Evolutionary conservation across 768 basidiomycete species (phyloP), one percentile per base, ranked within the genome.

Genomic region (Tricholoma terreum): DNA sequence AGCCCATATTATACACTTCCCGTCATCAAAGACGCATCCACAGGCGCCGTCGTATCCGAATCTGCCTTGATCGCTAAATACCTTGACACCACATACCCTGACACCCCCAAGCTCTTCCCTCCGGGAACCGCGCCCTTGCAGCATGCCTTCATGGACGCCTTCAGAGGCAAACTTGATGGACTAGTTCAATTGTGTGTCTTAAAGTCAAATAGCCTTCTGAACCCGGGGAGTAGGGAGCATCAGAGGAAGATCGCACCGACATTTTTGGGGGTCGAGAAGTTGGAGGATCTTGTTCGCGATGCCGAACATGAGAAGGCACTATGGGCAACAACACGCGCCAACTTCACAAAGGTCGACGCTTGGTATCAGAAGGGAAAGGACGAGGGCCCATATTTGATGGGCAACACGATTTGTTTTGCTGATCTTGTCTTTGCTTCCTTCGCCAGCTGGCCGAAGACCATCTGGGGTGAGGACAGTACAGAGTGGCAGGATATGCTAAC

Each of bases 41-140:
- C n/a, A 30, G 17, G 55, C 9, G 60, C 57, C 10, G 61, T 60
- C 9, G 21, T 64, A 14, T 51, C 61, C 1, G 61, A 65, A 17
- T 62, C 61, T 0, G 36, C 52, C n/a, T n/a, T 24, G 17, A 65
- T 65, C n/a, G 60, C 58, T 11, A 54, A 54, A 21, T 59, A 65
- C 35, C 58, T 65, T 1, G 64, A 65, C 12, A 42, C 48, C 10
- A 34, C 51, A 34, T 63, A 65, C 34, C 64, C 64, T n/a, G 64
- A 61, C 27, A 36, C 35, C 2, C 60, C 50, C 4, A 54, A 58
- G 49, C 56, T 59, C 2, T 58, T 65, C 9, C 64, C 61, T 0
- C 53, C 58, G 2, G 64, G 64, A n/a, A 56, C 60, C 6, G 38
- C 21, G 4, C 55, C 53, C 3, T 22, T 65, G 15, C 62, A 63